A percentile compares a stretch with the other conserved stretches of the same genome.
Conservation (phyloP, 805 yeast genomes). For the Yueomyces sp. region DNA sequence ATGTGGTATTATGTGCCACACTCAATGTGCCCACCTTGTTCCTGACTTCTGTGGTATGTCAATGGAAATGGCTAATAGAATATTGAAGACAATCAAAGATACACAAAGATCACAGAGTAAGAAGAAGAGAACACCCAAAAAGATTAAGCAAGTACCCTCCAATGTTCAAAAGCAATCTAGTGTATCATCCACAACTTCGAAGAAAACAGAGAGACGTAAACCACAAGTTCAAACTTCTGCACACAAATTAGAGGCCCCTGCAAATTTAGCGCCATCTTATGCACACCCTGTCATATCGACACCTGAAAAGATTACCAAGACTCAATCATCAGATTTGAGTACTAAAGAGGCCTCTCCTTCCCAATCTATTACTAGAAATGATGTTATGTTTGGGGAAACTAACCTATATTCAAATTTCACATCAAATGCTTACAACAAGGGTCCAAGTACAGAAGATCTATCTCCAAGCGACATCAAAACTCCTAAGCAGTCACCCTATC, state of each 20-base stretch:
- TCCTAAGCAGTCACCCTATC: too few relatives aligned
- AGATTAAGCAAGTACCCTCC: not conserved
- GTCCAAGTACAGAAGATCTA: not conserved
- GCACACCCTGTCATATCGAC: not conserved
- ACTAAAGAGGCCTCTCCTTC: not conserved
- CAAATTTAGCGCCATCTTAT: not conserved
- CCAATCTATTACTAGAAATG: not conserved
- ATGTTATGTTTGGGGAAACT: not conserved
- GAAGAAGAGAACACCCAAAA: slow-evolving; percentile 5
- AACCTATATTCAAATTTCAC: not conserved
- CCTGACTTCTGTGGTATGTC: slow-evolving; percentile 99
- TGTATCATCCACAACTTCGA: not conserved
- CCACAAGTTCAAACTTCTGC: not conserved
- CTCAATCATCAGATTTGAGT: not conserved
- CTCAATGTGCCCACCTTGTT: slow-evolving; percentile 82
- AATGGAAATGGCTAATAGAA: slow-evolving; percentile 90
- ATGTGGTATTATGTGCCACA: slow-evolving; percentile 92
- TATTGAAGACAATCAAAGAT: slow-evolving; percentile 68
- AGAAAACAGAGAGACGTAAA: not conserved
- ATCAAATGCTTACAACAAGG: not conserved
- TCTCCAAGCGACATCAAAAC: too few relatives aligned
- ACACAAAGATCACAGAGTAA: slow-evolving; percentile 34
- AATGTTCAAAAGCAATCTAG: not conserved
- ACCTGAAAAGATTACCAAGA: not conserved
- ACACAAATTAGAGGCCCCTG: not conserved